Evolutionary conservation across 768 basidiomycete genomes (phyloP), one percentile per base, ranked within the genome.

Genomic region (Mycena leptocephala): DNA sequence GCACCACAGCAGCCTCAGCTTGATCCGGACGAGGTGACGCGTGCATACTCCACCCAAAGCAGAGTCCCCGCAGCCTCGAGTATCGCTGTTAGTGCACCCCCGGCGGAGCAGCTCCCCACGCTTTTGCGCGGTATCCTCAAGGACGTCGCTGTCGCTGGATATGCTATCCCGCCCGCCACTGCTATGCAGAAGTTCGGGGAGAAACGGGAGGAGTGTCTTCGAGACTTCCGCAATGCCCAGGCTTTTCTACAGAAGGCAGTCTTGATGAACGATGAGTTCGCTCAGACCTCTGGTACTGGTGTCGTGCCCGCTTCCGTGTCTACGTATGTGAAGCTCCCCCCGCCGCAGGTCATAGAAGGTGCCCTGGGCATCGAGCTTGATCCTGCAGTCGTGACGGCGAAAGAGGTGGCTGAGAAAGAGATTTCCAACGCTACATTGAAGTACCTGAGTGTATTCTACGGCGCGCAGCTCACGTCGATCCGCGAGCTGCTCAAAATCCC

Each of bases 21-120:
- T 43, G 91, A 94, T 75, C 86, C 88, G 5, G 94, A 95, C 77
- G 93, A 95, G 87, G 85, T 95, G 94, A n/a, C n/a, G n/a, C n/a
- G n/a, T n/a, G n/a, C n/a, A n/a, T n/a, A n/a, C n/a, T n/a, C n/a
- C n/a, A n/a, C n/a, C n/a, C n/a, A n/a, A n/a, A n/a, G n/a, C n/a
- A n/a, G n/a, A n/a, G n/a, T n/a, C n/a, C n/a, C n/a, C n/a, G n/a
- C n/a, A n/a, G n/a, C n/a, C n/a, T n/a, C n/a, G n/a, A n/a, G n/a
- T n/a, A n/a, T n/a, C n/a, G n/a, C n/a, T n/a, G n/a, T n/a, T n/a
- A n/a, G n/a, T n/a, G n/a, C n/a, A n/a, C n/a, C n/a, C n/a, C n/a
- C n/a, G n/a, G n/a, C n/a, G n/a, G n/a, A n/a, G n/a, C n/a, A n/a
- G n/a, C n/a, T n/a, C n/a, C n/a, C n/a, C n/a, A n/a, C n/a, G n/a